phyloP scores from a whole-genome alignment of 768 basidiomycete species.

The Boletales sp. region DNA sequence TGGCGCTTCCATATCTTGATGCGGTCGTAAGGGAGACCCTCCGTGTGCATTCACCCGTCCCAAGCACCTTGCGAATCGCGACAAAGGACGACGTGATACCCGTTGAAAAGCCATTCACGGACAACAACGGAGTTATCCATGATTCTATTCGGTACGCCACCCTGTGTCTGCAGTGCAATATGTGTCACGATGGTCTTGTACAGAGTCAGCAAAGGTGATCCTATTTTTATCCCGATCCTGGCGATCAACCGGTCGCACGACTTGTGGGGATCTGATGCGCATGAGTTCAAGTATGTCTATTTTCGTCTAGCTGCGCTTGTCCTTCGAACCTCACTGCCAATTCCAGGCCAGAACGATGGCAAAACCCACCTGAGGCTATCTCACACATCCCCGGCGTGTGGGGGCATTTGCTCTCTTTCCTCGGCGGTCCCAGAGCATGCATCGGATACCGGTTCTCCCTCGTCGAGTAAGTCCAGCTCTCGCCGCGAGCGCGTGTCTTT shows the following conservation, averaged over 20 bases:
- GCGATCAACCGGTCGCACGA: not conserved
- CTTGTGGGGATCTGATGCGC: slow-evolving; percentile 2
- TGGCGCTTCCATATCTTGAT: slow-evolving; percentile 65
- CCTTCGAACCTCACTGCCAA: not conserved
- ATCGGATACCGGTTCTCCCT: not conserved
- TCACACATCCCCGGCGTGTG: not conserved
- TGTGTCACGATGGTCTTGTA: not conserved
- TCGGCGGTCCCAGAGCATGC: not conserved
- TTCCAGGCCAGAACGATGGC: slow-evolving; percentile 1
- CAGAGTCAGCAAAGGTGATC: slow-evolving; percentile 43
- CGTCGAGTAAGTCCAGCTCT: not conserved
- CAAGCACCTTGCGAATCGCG: slow-evolving; percentile 41
- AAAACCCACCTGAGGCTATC: not conserved
- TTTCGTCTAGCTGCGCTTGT: too few relatives aligned
- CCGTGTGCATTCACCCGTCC: slow-evolving; percentile 43
- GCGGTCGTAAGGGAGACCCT: slow-evolving; percentile 29
- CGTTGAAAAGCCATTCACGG: slow-evolving; percentile 42
- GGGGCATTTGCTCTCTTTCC: not conserved
- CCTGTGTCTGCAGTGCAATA: not conserved
- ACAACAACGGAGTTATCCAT: slow-evolving; percentile 38
- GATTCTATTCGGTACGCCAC: slow-evolving; percentile 35
- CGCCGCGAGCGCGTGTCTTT: too few relatives aligned
- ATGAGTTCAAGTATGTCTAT: slow-evolving; percentile 1
- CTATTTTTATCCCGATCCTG: slow-evolving; percentile 42
- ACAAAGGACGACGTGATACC: slow-evolving; percentile 54